Percentiles rank a stretch among this genome's conserved stretches.
Evolutionary conservation across 2,329 filamentous ascomycete species (phyloP).

Genomic region (Aspergillus ochraceoroseus): DNA sequence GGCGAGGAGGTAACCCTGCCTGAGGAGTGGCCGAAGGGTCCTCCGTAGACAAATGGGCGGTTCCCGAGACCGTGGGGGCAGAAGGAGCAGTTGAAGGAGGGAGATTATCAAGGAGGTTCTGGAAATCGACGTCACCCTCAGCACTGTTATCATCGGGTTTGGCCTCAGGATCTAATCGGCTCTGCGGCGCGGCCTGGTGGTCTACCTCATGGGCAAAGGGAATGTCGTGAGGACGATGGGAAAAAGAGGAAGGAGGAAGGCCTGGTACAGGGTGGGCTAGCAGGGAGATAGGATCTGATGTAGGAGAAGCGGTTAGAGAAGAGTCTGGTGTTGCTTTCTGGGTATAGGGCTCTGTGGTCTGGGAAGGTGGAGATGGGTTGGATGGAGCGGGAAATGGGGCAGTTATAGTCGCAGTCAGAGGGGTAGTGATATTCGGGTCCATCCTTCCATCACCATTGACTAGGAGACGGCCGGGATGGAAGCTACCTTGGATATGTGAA

Average conservation of each 20-base stretch:
- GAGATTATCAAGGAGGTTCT: conserved; percentile 48
- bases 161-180: conserved; percentile 26
- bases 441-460: conserved; percentile 24
- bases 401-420: conserved; percentile 2
- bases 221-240: conserved; percentile 28
- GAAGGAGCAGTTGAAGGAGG: conserved; percentile 32
- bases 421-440: conserved; percentile 21
- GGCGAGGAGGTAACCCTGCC: conserved; percentile 43
- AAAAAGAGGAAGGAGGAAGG: conserved; percentile 23
- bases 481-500: conserved; percentile 30
- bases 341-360: conserved; percentile 14
- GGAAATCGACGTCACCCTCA: conserved; percentile 45
- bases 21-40: conserved; percentile 28
- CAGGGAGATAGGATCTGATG: conserved; percentile 27
- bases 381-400: conserved; percentile 20
- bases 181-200: conserved; percentile 20
- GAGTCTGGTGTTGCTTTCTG: conserved; percentile 18
- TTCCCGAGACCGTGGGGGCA: conserved; percentile 24
- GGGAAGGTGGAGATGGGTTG: conserved; percentile 18
- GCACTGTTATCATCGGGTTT: conserved; percentile 21
- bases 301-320: conserved; percentile 25
- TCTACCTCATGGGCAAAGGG: conserved; percentile 32
- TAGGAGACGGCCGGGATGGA: conserved; percentile 26
- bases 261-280: conserved; percentile 23
- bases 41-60: conserved; percentile 23